Evolutionary conservation across 805 yeast genomes (phyloP), one percentile per base, ranked within the genome.

Genomic region (Kodamaea nitidulidarum): DNA sequence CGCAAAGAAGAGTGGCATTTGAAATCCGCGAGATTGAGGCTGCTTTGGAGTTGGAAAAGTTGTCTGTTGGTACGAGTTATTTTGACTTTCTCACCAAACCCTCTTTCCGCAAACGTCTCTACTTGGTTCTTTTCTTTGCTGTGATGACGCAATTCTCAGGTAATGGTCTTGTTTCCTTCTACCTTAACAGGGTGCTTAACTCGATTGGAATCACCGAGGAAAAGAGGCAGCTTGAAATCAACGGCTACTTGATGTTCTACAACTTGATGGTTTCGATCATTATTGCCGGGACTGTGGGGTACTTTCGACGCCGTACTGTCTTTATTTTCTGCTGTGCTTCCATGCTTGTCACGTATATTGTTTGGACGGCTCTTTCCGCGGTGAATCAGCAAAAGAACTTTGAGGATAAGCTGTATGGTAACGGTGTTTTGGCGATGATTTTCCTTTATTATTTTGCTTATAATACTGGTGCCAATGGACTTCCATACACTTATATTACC

Each of bases 181-280:
- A 75, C 54, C 59, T 75, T 45, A 61, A 66, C 43, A 63, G 66
- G 48, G 82, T 78, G 12, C 64, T 77, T 46, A 52, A 58, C 41
- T 68, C 77, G 16, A 74, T 77, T 52, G 81, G 82, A 41, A 71
- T 76, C 47, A 72, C 73, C 33, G 63, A 61, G 12, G 58, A 65
- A 15, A 56, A 57, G 34, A 55, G 60, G 39, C 76, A 76, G 56
- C 64, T 75, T 41, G 53, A 69, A 36, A 67, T 75, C 52, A 76
- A 76, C 52, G 80, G 75, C 39, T 69, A 71, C 42, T 64, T 75
- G 45, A 69, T 65, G 68, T 56, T 71, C 41, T 74, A 63, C 54
- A 73, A 73, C 60, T 65, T 67, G 49, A 61, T 58, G 15, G 45
- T 58, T 36, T 51, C 66, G 5, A 30, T 42, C 29, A 36, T 40